Conservation (phyloP, 2,329 filamentous ascomycete species). For the Biscogniauxia marginata region DNA sequence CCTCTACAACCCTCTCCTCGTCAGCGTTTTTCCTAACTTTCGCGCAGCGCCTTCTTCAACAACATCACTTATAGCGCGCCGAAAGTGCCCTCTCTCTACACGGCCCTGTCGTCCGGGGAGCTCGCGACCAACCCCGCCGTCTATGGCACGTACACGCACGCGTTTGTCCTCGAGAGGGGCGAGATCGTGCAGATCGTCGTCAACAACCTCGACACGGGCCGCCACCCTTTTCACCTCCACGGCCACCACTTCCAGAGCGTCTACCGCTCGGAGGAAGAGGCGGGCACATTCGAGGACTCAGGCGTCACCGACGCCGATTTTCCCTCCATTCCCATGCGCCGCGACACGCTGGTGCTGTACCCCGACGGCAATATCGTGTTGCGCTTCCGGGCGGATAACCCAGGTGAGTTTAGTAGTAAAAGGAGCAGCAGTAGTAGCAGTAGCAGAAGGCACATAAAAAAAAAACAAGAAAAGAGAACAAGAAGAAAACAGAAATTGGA, state of each 20-base stretch:
- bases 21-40: neutral
- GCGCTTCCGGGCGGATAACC: constrained; percentile 66
- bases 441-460: no score
- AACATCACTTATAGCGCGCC: constrained; percentile 72
- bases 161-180: constrained; percentile 65
- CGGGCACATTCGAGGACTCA: constrained; percentile 52
- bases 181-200: constrained; percentile 71
- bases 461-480: no score
- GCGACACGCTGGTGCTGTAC: constrained; percentile 66
- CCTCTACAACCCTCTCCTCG: constrained; percentile 41
- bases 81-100: constrained; percentile 79
- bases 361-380: constrained; percentile 68
- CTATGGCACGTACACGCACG: constrained; percentile 65
- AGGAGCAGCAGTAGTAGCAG: no score
- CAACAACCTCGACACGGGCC: constrained; percentile 72
- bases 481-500: no score
- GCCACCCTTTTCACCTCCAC: constrained; percentile 77
- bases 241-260: constrained; percentile 73
- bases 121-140: constrained; percentile 56
- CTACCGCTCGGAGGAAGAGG: constrained; percentile 57
- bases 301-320: constrained; percentile 46
- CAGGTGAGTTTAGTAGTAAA: constrained; percentile 44
- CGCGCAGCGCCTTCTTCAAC: constrained; percentile 62
- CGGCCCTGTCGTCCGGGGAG: constrained; percentile 63
- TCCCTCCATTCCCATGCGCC: constrained; percentile 57